These are phyloP conservation scores for Fraxinus nigra DNA, from an alignment of 305 asterid genomes.

Conservation along the genomic window DNA sequence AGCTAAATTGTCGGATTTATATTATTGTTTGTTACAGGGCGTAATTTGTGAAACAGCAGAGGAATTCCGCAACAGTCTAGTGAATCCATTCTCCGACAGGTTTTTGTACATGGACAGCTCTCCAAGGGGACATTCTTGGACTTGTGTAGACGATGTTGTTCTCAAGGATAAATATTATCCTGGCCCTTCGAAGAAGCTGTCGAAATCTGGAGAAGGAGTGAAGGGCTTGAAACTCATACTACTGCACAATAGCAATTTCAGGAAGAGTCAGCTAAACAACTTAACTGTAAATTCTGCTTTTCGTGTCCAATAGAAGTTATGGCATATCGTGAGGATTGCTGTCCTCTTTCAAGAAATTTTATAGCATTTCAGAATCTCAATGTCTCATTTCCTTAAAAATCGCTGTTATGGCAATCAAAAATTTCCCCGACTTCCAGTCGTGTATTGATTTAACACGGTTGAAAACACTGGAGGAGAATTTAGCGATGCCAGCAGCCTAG, in stretches of 20 bases:
- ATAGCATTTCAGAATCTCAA: constrained; percentile 21
- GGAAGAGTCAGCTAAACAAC: constrained; percentile 33
- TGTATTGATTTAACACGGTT: neutral
- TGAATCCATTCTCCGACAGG: constrained; percentile 75
- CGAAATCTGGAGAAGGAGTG: constrained; percentile 47
- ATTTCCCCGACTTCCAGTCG: neutral
- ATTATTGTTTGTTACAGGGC: constrained; percentile 47
- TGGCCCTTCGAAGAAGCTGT: constrained; percentile 41
- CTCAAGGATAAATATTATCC: constrained; percentile 64
- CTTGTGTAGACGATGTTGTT: constrained; percentile 57
- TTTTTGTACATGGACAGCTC: constrained; percentile 67
- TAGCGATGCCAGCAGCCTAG: neutral
- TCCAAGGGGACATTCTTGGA: constrained; percentile 78
- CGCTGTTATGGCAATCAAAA: neutral
- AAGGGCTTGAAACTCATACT: constrained; percentile 77
- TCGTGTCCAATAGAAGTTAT: neutral
- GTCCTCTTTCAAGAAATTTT: neutral
- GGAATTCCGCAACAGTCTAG: constrained; percentile 67
- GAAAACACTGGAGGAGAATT: neutral
- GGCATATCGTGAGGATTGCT: neutral
- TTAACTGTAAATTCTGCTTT: neutral
- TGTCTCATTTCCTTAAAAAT: constrained; percentile 17
- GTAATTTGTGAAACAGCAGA: constrained; percentile 66
- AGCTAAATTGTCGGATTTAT: neutral
- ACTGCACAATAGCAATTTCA: constrained; percentile 60